Evolutionary conservation across 805 yeast genomes (phyloP).

Genomic region (Zygotorulaspora florentina): DNA sequence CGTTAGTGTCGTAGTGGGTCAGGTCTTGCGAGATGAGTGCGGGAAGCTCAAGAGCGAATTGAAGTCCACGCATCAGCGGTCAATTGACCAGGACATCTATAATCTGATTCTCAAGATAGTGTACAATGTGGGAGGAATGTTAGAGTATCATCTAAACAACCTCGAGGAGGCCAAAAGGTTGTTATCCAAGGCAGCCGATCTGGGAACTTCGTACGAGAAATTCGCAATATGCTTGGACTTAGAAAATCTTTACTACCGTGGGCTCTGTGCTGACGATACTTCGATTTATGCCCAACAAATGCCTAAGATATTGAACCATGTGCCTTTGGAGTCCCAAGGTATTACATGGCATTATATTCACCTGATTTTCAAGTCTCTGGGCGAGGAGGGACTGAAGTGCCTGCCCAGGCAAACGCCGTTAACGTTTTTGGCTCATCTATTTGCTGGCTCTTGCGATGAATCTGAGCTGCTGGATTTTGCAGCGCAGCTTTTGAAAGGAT

Average conservation of each 20-base stretch:
- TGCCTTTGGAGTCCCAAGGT: constrained; percentile 28
- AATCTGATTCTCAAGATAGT: constrained; percentile 18
- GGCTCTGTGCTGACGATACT: constrained; percentile 5
- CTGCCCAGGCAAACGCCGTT: constrained; percentile 8
- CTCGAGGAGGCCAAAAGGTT: constrained; percentile 6
- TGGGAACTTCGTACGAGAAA: constrained; percentile 6
- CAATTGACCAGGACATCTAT: background rate
- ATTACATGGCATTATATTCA: constrained; percentile 23
- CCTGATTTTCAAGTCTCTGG: constrained; percentile 20
- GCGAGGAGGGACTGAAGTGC: constrained; percentile 1
- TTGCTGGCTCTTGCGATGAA: constrained; percentile 12
- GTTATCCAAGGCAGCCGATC: constrained; percentile 8
- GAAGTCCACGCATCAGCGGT: background rate
- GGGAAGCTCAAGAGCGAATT: constrained; percentile 9
- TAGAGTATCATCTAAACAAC: constrained; percentile 14
- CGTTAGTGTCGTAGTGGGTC: constrained; percentile 12
- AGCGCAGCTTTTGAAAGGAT: constrained; percentile 17
- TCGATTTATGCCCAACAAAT: constrained; percentile 13
- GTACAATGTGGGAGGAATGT: constrained; percentile 19
- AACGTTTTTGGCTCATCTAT: constrained; percentile 8
- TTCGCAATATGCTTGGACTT: constrained; percentile 20
- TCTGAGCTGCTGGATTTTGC: constrained; percentile 17
- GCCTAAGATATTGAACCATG: constrained; percentile 8
- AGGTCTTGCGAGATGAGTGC: constrained; percentile 22
- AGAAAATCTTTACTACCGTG: constrained; percentile 25